Evolutionary conservation across 306 rosid genomes (phyloP).

Genomic region (Trifolium fragiferum): DNA sequence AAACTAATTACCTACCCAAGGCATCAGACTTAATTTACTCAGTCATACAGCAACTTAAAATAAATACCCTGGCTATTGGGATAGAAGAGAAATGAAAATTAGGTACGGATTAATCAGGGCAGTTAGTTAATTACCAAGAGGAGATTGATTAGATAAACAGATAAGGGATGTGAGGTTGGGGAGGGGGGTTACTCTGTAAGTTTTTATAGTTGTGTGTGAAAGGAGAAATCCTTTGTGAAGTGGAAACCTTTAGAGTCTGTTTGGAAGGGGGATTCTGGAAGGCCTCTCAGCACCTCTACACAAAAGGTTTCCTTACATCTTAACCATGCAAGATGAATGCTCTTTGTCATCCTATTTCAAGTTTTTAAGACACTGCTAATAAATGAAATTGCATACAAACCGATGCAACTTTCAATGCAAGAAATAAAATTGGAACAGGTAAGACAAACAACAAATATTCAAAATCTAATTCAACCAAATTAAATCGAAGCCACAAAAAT

Average conservation of each 20-base stretch:
- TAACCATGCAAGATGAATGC: background rate
- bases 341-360: background rate
- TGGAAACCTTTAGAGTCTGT: too few relatives aligned
- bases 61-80: too few relatives aligned
- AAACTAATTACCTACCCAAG: background rate
- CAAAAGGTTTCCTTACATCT: background rate
- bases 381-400: background rate
- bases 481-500: background rate
- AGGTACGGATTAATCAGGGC: too few relatives aligned
- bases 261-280: too few relatives aligned
- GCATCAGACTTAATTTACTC: background rate
- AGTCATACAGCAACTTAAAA: background rate
- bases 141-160: too few relatives aligned
- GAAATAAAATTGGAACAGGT: constrained; percentile 2
- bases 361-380: background rate
- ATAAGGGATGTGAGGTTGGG: too few relatives aligned
- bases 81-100: too few relatives aligned
- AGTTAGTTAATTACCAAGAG: too few relatives aligned
- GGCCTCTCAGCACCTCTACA: background rate
- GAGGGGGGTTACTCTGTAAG: too few relatives aligned
- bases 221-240: too few relatives aligned
- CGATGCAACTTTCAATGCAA: background rate
- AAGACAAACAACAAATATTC: constrained; percentile 2
- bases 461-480: constrained; percentile 1
- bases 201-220: too few relatives aligned